Percentiles rank a stretch among this genome's conserved stretches.
Evolutionary conservation across 805 yeast species (phyloP).

Genomic region (Myxozyma neglecta): DNA sequence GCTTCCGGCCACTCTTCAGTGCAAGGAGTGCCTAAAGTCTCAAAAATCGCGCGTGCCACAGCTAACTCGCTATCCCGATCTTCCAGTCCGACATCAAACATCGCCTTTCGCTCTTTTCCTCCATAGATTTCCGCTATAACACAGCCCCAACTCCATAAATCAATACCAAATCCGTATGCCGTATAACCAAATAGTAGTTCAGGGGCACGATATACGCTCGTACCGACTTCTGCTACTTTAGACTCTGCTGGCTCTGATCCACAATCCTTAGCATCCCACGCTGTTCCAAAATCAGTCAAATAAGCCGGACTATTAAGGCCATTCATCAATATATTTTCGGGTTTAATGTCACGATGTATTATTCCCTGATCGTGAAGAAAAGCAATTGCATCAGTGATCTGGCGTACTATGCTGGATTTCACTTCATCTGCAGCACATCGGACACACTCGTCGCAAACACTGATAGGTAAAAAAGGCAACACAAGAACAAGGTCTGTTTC

Average conservation of each 20-base stretch:
- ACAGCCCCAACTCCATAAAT: conserved; percentile 73
- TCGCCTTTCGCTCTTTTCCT: conserved; percentile 39
- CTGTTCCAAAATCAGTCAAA: conserved; percentile 31
- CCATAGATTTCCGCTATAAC: conserved; percentile 51
- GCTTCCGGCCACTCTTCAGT: conserved; percentile 43
- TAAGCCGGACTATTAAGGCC: conserved; percentile 31
- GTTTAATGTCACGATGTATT: conserved; percentile 84
- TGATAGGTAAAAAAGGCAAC: conserved; percentile 45
- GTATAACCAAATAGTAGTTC: conserved; percentile 65
- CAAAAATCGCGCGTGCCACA: conserved; percentile 55
- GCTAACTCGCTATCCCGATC: conserved; percentile 53
- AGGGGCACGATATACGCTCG: conserved; percentile 71
- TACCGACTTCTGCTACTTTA: conserved; percentile 55
- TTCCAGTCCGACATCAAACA: conserved; percentile 44
- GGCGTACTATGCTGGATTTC: conserved; percentile 42
- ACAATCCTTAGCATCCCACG: conserved; percentile 36
- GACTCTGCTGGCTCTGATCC: background rate
- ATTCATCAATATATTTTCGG: conserved; percentile 67
- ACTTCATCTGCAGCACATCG: conserved; percentile 35
- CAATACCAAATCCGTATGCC: conserved; percentile 57
- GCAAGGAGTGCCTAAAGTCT: conserved; percentile 65
- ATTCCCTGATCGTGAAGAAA: conserved; percentile 68
- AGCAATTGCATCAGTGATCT: conserved; percentile 52
- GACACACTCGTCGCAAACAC: conserved; percentile 43
- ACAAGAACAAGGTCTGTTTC: conserved; percentile 45